A percentile compares a stretch with the other conserved stretches of the same genome.
Evolutionary conservation across 164 flowering plant genomes (phyloP).

Genomic region (Taxillus chinensis): DNA sequence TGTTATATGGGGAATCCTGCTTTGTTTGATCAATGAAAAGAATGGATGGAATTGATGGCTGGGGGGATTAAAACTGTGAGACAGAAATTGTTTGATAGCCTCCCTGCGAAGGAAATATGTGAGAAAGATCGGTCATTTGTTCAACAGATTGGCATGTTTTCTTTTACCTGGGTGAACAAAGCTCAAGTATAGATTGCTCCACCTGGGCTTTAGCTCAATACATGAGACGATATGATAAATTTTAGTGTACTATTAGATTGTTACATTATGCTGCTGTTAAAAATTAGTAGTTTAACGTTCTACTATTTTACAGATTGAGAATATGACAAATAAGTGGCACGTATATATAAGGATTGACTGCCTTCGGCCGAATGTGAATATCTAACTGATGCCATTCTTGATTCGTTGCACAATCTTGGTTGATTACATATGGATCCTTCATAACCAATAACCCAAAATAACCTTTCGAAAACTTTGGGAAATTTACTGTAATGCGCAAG

Average conservation of each 20-base stretch:
- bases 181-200: slow-evolving; percentile 50
- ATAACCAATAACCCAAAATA: too few species aligned
- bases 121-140: slow-evolving; percentile 96
- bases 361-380: slow-evolving; percentile 87
- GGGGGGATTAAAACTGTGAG: slow-evolving; percentile 93
- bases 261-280: background rate
- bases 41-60: slow-evolving; percentile 95
- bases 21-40: slow-evolving; percentile 83
- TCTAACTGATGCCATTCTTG: slow-evolving; percentile 82
- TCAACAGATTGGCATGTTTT: slow-evolving; percentile 96
- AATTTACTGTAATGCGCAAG: too few species aligned
- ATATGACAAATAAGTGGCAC: slow-evolving; percentile 96
- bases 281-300: background rate
- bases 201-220: background rate
- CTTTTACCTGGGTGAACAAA: slow-evolving; percentile 92
- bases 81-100: slow-evolving; percentile 63
- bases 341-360: slow-evolving; percentile 91
- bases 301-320: slow-evolving; percentile 56
- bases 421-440: too few species aligned
- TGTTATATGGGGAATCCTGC: slow-evolving; percentile 74
- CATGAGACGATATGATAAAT: background rate
- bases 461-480: too few species aligned
- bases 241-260: background rate
- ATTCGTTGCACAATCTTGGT: too few species aligned
- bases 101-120: slow-evolving; percentile 64